phyloP scores from a whole-genome alignment of 192 early-diverging fungal species.

The Podila horticola region DNA sequence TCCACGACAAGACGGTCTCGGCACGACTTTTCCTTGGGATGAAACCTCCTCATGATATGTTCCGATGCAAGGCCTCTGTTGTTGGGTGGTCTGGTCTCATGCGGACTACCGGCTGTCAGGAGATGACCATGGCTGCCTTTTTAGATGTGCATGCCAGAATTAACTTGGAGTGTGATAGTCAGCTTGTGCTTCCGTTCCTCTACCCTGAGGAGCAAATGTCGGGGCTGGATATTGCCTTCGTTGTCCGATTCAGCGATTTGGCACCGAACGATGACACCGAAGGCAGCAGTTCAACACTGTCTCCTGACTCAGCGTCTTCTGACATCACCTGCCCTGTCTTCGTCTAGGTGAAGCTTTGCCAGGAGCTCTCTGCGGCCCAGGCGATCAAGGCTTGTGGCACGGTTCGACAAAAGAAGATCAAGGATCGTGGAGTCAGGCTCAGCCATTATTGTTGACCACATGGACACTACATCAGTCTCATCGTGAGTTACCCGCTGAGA shows the following conservation, averaged over 20 bases:
- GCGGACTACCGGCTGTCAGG: slow-evolving; percentile 2
- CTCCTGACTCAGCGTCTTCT: neutral
- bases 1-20: slow-evolving; percentile 14
- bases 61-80: slow-evolving; percentile 8
- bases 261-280: neutral
- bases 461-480: slow-evolving; percentile 18
- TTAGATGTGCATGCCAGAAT: slow-evolving; percentile 16
- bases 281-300: neutral
- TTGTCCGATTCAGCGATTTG: slow-evolving; percentile 13
- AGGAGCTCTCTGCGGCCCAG: neutral
- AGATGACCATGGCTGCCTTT: slow-evolving; percentile 19
- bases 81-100: slow-evolving; percentile 25
- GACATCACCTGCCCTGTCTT: neutral
- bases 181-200: slow-evolving; percentile 12
- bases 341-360: slow-evolving; percentile 1
- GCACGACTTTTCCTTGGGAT: neutral
- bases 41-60: slow-evolving; percentile 13
- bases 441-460: slow-evolving; percentile 8
- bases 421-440: neutral
- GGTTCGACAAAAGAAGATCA: slow-evolving; percentile 8
- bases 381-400: slow-evolving; percentile 1
- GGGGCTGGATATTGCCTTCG: slow-evolving; percentile 18
- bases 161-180: slow-evolving; percentile 4
- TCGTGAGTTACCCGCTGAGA: slow-evolving; percentile 6
- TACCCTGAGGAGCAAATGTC: slow-evolving; percentile 6